These are phyloP conservation scores for Aspergillus luchuensis DNA, from an alignment of 2,329 filamentous ascomycete genomes.

Conservation along the genomic window DNA sequence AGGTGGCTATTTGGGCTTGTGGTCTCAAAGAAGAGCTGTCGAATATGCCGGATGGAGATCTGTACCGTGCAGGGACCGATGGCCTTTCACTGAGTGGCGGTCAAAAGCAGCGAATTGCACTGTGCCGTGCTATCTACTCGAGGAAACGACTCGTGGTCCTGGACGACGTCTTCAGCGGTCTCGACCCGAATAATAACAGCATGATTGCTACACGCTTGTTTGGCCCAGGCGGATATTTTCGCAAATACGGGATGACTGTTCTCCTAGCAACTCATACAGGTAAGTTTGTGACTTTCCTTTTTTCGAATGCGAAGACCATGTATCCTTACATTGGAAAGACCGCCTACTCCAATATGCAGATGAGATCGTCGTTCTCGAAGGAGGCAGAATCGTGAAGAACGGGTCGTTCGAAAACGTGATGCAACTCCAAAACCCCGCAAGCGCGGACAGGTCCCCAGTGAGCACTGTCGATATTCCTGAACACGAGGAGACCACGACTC, in stretches of 20 bases:
- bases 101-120: slow-evolving; percentile 46
- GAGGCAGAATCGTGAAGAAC: background rate
- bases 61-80: slow-evolving; percentile 45
- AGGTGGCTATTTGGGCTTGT: slow-evolving; percentile 27
- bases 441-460: background rate
- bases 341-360: background rate
- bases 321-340: background rate
- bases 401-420: background rate
- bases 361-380: background rate
- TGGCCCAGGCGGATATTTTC: background rate
- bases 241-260: background rate
- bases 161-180: slow-evolving; percentile 8
- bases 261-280: slow-evolving; percentile 7
- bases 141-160: background rate
- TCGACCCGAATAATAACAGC: background rate
- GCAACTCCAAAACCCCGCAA: background rate
- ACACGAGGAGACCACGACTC: background rate
- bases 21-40: slow-evolving; percentile 32
- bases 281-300: background rate
- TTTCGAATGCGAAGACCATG: background rate
- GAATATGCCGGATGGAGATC: slow-evolving; percentile 30
- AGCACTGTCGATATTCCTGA: background rate
- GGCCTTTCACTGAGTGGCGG: slow-evolving; percentile 50
- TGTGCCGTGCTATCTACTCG: slow-evolving; percentile 8
- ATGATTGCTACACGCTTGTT: background rate